These are phyloP conservation scores for Termitomyces sp. DNA, from an alignment of 768 basidiomycete genomes.

Conservation along the genomic window DNA sequence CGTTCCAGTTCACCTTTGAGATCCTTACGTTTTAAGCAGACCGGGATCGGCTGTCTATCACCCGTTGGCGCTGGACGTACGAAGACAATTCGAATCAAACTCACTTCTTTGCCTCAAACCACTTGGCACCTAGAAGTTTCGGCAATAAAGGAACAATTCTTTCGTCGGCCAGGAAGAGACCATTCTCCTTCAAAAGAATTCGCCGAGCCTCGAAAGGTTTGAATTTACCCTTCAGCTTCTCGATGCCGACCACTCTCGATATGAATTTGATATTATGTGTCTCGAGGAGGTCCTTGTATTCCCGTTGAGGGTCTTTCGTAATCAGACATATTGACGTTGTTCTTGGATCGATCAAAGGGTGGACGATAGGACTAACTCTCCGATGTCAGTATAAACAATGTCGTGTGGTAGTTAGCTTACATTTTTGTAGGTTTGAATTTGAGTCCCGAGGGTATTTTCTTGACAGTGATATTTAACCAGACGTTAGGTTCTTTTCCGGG, in stretches of 20 bases:
- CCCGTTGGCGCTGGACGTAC: conserved; percentile 6
- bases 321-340: conserved; percentile 81
- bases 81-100: conserved; percentile 18
- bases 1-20: conserved; percentile 90
- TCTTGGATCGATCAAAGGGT: conserved; percentile 82
- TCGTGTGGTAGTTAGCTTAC: conserved; percentile 39
- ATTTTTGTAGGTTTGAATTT: conserved; percentile 81
- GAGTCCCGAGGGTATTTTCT: conserved; percentile 69
- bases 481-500: conserved; percentile 77
- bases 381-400: not conserved
- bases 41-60: conserved; percentile 88
- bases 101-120: conserved; percentile 95
- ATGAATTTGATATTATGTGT: conserved; percentile 82
- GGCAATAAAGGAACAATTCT: conserved; percentile 85
- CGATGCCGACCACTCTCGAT: conserved; percentile 83
- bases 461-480: conserved; percentile 87
- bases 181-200: conserved; percentile 82
- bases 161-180: conserved; percentile 91
- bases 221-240: conserved; percentile 93
- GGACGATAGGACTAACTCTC: conserved; percentile 58
- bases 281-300: conserved; percentile 92
- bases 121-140: conserved; percentile 79
- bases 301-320: conserved; percentile 91
- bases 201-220: conserved; percentile 80
- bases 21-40: conserved; percentile 83